Conservation (phyloP, 1,284 basidiomycete genomes). For the Irpex sp. region DNA sequence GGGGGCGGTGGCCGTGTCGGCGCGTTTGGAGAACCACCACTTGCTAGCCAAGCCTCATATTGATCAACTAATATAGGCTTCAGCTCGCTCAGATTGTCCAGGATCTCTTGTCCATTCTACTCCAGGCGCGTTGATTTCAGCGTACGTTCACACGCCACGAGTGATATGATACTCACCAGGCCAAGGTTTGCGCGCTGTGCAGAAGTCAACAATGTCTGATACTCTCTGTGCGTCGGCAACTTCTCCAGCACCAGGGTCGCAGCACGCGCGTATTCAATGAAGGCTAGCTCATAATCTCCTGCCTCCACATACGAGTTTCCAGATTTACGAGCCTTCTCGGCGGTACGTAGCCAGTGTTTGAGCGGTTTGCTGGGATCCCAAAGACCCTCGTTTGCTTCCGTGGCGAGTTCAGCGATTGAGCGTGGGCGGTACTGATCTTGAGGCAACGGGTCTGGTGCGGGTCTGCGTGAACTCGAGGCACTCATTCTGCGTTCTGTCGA, state of each 20-base stretch:
- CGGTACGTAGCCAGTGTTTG: conserved; percentile 52
- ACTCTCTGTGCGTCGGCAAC: conserved; percentile 54
- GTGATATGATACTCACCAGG: conserved; percentile 36
- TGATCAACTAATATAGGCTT: conserved; percentile 33
- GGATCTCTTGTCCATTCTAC: conserved; percentile 70
- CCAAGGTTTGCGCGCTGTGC: conserved; percentile 51
- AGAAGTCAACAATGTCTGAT: conserved; percentile 37
- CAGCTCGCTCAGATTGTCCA: conserved; percentile 34
- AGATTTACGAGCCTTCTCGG: conserved; percentile 48
- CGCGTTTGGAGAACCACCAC: conserved; percentile 16
- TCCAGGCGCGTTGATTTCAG: background rate
- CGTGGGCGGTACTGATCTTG: conserved; percentile 20
- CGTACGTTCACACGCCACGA: background rate
- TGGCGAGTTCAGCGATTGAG: conserved; percentile 56
- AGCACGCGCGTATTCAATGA: conserved; percentile 55
- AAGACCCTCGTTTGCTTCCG: conserved; percentile 39
- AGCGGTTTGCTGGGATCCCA: conserved; percentile 48
- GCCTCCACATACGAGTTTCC: conserved; percentile 37
- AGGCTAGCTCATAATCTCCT: conserved; percentile 54
- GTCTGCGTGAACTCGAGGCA: conserved; percentile 15
- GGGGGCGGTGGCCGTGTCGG: conserved; percentile 19
- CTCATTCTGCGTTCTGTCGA: conserved; percentile 15
- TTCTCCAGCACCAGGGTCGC: conserved; percentile 64
- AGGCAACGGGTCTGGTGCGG: conserved; percentile 3
- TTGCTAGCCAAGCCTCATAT: conserved; percentile 32